These are phyloP conservation scores for Apiospora kogelbergensis DNA, from an alignment of 2,329 filamentous ascomycete genomes.

Conservation along the genomic window DNA sequence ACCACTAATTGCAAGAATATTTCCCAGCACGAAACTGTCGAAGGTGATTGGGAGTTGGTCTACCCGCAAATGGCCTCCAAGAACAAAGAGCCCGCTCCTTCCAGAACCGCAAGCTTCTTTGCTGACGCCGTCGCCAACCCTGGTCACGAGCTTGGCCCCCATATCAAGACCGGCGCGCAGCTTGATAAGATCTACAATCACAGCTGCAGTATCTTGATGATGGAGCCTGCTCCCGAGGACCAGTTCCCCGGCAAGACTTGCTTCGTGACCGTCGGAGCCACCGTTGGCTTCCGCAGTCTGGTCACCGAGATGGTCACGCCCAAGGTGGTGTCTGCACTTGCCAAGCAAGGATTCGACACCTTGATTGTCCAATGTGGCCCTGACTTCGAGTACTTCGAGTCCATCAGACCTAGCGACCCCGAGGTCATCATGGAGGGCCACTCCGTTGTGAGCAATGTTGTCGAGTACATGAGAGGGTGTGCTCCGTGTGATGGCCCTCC, in stretches of 20 bases:
- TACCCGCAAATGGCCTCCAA: too few species aligned
- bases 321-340: constrained; percentile 63
- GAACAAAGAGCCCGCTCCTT: not conserved
- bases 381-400: constrained; percentile 58
- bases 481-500: constrained; percentile 38
- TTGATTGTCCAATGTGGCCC: constrained; percentile 81
- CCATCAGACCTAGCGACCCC: constrained; percentile 12
- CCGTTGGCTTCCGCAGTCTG: constrained; percentile 75
- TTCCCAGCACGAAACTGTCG: not conserved
- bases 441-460: constrained; percentile 56
- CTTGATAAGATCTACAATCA: not conserved
- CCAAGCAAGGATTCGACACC: constrained; percentile 62
- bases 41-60: not conserved
- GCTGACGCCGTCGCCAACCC: constrained; percentile 1
- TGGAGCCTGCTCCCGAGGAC: constrained; percentile 5
- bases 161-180: not conserved
- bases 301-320: constrained; percentile 64
- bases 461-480: constrained; percentile 66
- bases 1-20: not conserved
- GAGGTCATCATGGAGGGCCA: constrained; percentile 16
- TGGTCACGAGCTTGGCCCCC: not conserved
- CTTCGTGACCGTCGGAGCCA: constrained; percentile 91
- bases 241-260: constrained; percentile 44
- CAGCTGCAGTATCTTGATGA: not conserved
- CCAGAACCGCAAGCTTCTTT: constrained; percentile 2